phyloP scores from a whole-genome alignment of 2,329 filamentous ascomycete species.

The Alternaria sp. region DNA sequence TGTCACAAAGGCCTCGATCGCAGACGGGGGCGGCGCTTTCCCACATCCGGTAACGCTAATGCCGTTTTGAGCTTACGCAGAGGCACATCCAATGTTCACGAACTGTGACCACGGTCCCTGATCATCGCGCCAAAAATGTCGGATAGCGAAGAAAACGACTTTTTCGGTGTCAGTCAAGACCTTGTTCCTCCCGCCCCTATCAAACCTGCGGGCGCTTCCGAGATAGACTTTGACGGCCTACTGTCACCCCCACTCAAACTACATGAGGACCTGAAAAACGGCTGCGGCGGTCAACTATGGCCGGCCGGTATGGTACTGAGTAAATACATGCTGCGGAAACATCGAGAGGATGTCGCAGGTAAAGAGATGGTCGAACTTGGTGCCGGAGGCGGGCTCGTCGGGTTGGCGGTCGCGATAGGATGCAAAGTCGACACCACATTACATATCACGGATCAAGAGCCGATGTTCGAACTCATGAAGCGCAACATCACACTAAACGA shows the following conservation, averaged over 20 bases:
- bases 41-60: conserved; percentile 2
- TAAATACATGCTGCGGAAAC: conserved; percentile 82
- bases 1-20: background rate
- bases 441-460: conserved; percentile 83
- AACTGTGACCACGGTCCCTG: background rate
- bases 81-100: background rate
- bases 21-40: background rate
- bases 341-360: conserved; percentile 65
- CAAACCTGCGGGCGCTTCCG: conserved; percentile 60
- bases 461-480: conserved; percentile 86
- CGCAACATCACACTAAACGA: conserved; percentile 85
- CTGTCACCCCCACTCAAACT: conserved; percentile 73
- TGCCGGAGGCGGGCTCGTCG: conserved; percentile 88
- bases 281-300: conserved; percentile 94
- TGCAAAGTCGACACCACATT: conserved; percentile 65
- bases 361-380: conserved; percentile 90
- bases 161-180: conserved; percentile 59
- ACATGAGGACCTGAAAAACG: conserved; percentile 83
- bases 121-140: conserved; percentile 22
- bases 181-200: conserved; percentile 61
- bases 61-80: conserved; percentile 9
- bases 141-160: conserved; percentile 38
- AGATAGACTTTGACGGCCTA: conserved; percentile 73
- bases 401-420: conserved; percentile 64
- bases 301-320: conserved; percentile 88